Base-by-base conservation (phyloP, 2,329 filamentous ascomycete species). In the Talaromyces sp. region DNA sequence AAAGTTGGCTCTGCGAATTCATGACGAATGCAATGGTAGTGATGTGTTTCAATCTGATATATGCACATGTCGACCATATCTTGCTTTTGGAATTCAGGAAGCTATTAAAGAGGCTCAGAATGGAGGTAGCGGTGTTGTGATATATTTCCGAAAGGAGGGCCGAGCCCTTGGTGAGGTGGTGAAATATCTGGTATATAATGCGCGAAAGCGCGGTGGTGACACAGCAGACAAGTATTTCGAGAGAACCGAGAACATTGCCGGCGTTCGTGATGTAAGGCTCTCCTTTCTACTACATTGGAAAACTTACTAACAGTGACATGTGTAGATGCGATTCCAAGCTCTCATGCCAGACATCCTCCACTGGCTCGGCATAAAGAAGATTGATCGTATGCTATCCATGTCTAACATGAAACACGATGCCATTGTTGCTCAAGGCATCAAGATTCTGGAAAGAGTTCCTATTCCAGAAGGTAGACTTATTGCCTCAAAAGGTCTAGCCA, bases 11-110 rank as follows among this genome's bases (percentile, higher is more conserved):
- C 83, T 98, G 66, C 88, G 95, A 70, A 89, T 98, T 56, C 95
- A 91, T 76, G 89, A 91, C 72, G 88, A 91, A 82, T 98, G 95
- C 80, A 98, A 98, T 74, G 95, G 95, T 65, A 96, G 91, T 76
- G 95, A 99, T 79, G 95, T 98, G 50, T 99, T 98, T 76, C 93
- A 94, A 66, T 97, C 93, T 22, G 95, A 99, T 76, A 99, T 98
- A 73, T 98, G 95, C 81, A 98, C 95, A 11, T 98, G 94, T 64
- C 76, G 80, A 37, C 95, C 95, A 16, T 98, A 98, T 76, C 87
- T 98, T 65, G 96, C 96, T 74, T 98, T 96, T 75, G 95, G 95
- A 67, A 96, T 99, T 67, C 93, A 97, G 74, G 95, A 99, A 78
- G 95, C 95, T 13, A 94, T 99, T 71, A 97, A 96, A 74, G 93